Evolutionary conservation across 352 stramenopile species (phyloP).

Genomic region (Phytophthora ramorum): DNA sequence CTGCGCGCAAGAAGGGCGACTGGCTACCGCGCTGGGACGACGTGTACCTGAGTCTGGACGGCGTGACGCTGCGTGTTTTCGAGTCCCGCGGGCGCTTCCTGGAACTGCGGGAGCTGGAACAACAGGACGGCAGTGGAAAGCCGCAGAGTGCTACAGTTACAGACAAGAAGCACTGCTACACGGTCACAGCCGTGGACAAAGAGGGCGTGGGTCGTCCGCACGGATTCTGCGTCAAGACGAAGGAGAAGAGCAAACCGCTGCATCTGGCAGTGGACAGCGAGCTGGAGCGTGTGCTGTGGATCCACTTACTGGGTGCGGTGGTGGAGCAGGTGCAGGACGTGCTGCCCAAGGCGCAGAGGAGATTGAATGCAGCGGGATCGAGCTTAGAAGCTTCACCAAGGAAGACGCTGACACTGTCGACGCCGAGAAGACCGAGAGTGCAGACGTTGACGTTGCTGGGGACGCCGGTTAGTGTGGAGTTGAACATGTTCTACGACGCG

Average conservation of each 20-base stretch:
- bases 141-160: not conserved
- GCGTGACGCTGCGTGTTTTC: constrained; percentile 65
- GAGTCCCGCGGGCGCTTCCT: constrained; percentile 69
- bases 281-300: constrained; percentile 77
- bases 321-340: constrained; percentile 61
- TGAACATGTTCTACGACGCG: constrained; percentile 76
- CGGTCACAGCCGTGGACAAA: constrained; percentile 63
- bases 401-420: constrained; percentile 33
- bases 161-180: constrained; percentile 60
- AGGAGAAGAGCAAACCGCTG: constrained; percentile 62
- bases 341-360: constrained; percentile 44
- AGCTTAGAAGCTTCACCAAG: constrained; percentile 24
- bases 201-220: constrained; percentile 66
- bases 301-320: constrained; percentile 70
- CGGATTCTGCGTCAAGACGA: constrained; percentile 59
- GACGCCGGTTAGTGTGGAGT: constrained; percentile 62
- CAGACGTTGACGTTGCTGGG: constrained; percentile 60
- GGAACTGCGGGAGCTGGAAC: constrained; percentile 52
- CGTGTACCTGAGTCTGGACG: constrained; percentile 70
- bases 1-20: constrained; percentile 72
- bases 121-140: constrained; percentile 23
- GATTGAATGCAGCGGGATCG: constrained; percentile 27
- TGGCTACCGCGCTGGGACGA: constrained; percentile 86
- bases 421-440: constrained; percentile 25
- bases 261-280: constrained; percentile 74